A percentile compares a stretch with the other conserved stretches of the same genome.
Conservation (phyloP, 345 rosid species). For the Melaleuca quinquenervia region DNA sequence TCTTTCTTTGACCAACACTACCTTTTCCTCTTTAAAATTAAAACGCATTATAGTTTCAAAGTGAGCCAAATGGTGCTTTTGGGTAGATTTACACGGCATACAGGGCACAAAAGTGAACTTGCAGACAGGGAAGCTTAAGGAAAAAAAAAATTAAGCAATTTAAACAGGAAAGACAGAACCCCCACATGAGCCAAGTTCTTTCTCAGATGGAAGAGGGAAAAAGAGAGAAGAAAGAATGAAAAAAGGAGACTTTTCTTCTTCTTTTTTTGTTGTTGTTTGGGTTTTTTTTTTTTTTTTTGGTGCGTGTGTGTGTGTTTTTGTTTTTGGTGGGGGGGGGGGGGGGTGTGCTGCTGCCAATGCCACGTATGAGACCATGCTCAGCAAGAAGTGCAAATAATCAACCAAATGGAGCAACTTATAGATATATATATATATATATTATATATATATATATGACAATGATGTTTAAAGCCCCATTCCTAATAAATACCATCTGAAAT, state of each 20-base stretch:
- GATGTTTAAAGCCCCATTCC: not conserved
- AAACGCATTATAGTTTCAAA: no score
- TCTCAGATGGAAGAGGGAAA: not conserved
- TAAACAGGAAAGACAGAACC: not conserved
- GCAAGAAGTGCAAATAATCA: not conserved
- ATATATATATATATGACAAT: not conserved
- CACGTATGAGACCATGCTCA: not conserved
- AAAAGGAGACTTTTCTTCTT: no score
- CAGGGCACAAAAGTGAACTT: not conserved
- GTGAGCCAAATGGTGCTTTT: not conserved
- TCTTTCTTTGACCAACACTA: not conserved
- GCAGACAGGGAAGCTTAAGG: not conserved
- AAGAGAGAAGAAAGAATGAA: not conserved
- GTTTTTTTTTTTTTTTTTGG: no score
- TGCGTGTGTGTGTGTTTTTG: no score
- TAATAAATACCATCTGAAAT: not conserved
- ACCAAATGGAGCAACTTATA: not conserved
- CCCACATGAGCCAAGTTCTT: not conserved
- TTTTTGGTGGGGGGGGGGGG: not conserved
- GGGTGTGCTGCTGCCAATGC: no score
- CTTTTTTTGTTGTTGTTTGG: no score
- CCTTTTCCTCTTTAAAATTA: not conserved
- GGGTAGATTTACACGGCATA: not conserved
- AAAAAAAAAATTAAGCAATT: not conserved
- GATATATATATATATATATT: no score